Conservation (phyloP, 495 filamentous ascomycete species). For the Daldinia childiae region DNA sequence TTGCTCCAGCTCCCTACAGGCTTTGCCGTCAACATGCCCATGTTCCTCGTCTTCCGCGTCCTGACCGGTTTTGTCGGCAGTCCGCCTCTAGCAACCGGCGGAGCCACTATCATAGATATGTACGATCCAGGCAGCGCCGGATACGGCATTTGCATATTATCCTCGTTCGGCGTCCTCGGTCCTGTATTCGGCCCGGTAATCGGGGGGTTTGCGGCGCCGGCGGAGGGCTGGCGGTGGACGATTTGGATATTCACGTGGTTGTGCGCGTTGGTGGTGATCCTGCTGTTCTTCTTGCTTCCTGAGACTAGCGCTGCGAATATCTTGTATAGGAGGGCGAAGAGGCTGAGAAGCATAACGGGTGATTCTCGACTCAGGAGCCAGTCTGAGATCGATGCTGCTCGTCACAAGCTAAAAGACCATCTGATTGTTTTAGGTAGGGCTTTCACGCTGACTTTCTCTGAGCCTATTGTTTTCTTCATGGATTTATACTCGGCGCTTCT, state of each 20-base stretch:
- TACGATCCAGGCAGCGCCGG: conserved; percentile 14
- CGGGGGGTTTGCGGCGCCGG: conserved; percentile 51
- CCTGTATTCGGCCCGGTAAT: conserved; percentile 58
- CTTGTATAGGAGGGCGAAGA: not conserved
- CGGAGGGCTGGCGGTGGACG: conserved; percentile 47
- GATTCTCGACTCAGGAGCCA: not conserved
- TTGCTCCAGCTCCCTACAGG: conserved; percentile 40
- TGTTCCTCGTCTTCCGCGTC: conserved; percentile 44
- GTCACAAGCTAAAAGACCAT: not conserved
- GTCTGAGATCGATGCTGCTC: not conserved
- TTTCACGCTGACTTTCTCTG: conserved; percentile 47
- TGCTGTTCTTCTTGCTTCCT: conserved; percentile 45
- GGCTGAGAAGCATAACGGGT: not conserved
- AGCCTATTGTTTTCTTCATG: conserved; percentile 48
- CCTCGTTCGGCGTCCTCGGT: conserved; percentile 47
- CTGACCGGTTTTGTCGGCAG: conserved; percentile 42
- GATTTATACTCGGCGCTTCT: conserved; percentile 70
- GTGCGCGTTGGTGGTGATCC: conserved; percentile 29
- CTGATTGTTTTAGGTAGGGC: conserved; percentile 41
- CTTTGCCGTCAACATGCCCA: conserved; percentile 38
- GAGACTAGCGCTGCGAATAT: not conserved
- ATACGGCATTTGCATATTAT: conserved; percentile 39
- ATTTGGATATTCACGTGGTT: conserved; percentile 45
- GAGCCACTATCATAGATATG: conserved; percentile 40
- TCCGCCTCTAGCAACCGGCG: conserved; percentile 39